Evolutionary conservation across 352 stramenopile genomes (phyloP).

Genomic region (Aphanomyces astaci): DNA sequence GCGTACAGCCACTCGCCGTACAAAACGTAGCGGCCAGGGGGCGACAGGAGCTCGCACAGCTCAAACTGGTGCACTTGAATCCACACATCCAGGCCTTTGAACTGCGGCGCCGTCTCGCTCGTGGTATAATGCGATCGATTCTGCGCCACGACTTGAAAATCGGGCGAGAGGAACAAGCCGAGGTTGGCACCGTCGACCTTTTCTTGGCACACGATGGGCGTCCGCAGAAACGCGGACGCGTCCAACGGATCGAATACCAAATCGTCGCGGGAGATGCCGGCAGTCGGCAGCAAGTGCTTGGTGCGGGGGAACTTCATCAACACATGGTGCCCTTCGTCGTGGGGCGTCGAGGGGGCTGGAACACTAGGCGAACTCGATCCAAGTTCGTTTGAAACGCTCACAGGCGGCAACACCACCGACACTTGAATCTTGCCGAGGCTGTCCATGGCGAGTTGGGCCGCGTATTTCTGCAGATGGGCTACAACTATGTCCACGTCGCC

Average conservation of each 20-base stretch:
- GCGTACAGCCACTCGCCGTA: constrained; percentile 79
- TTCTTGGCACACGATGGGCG: constrained; percentile 54
- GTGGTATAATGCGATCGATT: constrained; percentile 71
- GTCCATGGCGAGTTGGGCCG: not conserved
- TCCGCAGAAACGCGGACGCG: constrained; percentile 11
- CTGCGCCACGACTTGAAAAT: constrained; percentile 51
- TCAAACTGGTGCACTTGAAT: constrained; percentile 14
- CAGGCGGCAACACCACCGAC: not conserved
- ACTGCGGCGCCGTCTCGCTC: constrained; percentile 54
- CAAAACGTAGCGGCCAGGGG: constrained; percentile 55
- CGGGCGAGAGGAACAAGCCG: constrained; percentile 51
- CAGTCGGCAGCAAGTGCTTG: constrained; percentile 46
- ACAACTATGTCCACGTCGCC: not conserved
- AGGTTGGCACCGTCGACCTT: constrained; percentile 84
- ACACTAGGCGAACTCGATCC: not conserved
- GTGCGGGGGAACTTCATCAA: constrained; percentile 58
- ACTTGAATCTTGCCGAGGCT: not conserved
- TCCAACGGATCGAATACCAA: constrained; percentile 29
- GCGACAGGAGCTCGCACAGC: constrained; percentile 3
- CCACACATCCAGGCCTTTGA: constrained; percentile 48
- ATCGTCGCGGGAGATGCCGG: constrained; percentile 49
- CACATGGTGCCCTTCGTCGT: not conserved
- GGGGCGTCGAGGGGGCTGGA: not conserved
- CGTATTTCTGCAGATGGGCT: not conserved
- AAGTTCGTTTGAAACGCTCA: not conserved